Evolutionary conservation across 345 rosid genomes (phyloP), one percentile per base, ranked within the genome.

Genomic region (Linum usitatissimum): DNA sequence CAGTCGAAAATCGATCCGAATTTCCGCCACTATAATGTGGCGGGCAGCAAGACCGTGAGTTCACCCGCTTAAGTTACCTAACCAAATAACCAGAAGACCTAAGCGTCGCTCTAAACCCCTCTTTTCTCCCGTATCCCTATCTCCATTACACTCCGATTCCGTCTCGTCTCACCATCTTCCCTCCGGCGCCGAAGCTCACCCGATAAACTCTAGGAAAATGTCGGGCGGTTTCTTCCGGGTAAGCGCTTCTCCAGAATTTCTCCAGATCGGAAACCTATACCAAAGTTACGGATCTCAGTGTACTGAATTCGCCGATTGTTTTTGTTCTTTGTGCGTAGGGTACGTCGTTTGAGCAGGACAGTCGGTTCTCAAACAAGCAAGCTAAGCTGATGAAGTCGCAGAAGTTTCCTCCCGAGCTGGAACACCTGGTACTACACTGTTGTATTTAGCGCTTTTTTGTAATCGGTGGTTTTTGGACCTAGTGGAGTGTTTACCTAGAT

Each of bases 291-390:
- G 61, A 68, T 64, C 48, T 71, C 59, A 48, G 62, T 45, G 62
- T 45, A 21, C 53, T 17, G 8, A 20, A 13, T 39, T 55, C 51
- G 28, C 12, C 19, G n/a, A 15, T 51, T 58, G 18, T 7, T 10
- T 49, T 3, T n/a, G 21, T 17, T 40, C 56, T 70, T 8, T 45
- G 10, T 59, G 53, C 59, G 54, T 53, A 94, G 99, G 99, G 99
- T 23, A 88, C 99, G 40, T 87, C 97, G 61, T 96, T 96, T 18
- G 99, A 94, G 62, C 99, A 94, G 65, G 99, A 94, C 73, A 90
- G 97, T 62, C 81, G 99, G 67, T 94, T 90, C 76, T 94, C 99
- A 31, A 94, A 94, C 86, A 94, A 94, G 84, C 97, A 94, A 72
- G 97, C 95, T 6, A 90, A 86, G 78, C 83, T 94, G 34, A 30